Base-by-base conservation (phyloP, 2,329 filamentous ascomycete species). In the Talaromyces sp. region DNA sequence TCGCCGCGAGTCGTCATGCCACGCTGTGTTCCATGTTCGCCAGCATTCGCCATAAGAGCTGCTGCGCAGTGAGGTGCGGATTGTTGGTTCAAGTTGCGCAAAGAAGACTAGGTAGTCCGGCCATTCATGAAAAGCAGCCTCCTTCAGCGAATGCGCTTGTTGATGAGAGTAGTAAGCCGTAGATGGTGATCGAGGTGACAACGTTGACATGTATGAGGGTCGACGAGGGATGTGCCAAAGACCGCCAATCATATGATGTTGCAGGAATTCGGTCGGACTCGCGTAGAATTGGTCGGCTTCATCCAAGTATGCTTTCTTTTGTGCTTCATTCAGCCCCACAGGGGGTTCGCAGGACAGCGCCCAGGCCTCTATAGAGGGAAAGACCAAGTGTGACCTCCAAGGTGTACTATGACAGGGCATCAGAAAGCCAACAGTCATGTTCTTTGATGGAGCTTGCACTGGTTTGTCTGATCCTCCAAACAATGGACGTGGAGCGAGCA, bases 321-420 rank as follows among this genome's bases (percentile, higher is more conserved):
- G 85, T 8, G 79, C 70, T 6, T 78, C 76, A 31, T 84, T 81
- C 0, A 93, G 83, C 71, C 89, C 80, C 13, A 99, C 79, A 0
- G 95, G 95, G 1, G 95, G 95, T 70, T 97, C 93, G 77, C 95
- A 99, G 6, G 90, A 90, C 16, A 98, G 82, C 0, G 93, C 94
- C 83, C 93, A 93, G 3, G 92, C 93, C 65, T 86, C 80, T 62
- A 97, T 87, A 35, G 82, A 80, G 0, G 91, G 86, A 73, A 95
- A 86, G 67, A 96, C 83, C 45, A 98, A 85, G 73, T 96, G 91
- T 16, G 90, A 93, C 72, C 93, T 90, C 94, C 95, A 98, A 2
- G 95, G 94, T 0, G 94, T 98, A 69, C 90, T 91, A 82, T 99
- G 95, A 79, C 95, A 99, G 10, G 95, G 95, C 85, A 93, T 96